Base-by-base conservation (phyloP, 257 asterid genomes). In the Scutellaria galericulata region DNA sequence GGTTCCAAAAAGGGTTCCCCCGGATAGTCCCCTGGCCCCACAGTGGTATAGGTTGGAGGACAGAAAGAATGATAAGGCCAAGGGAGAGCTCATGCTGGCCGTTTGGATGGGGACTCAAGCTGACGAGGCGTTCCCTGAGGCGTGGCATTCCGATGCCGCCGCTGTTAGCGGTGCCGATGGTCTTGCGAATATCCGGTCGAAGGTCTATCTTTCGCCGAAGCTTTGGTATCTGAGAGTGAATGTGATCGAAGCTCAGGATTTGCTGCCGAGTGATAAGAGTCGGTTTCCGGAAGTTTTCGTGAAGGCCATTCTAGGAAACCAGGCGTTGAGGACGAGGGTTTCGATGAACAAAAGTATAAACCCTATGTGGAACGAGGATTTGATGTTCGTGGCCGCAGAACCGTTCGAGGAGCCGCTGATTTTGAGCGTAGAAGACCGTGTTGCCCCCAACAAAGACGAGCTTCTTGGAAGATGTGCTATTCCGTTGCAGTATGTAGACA, bases 41-140 rank as follows among this genome's bases (percentile, higher is more conserved):
- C 92, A 86, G 68, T 86, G 96, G 96, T 89, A 87, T 48, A 70
- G 89, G 63, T 68, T 90, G 85, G 89, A 84, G 79, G 92, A 84
- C 41, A 59, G 87, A 59, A 78, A 77, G 80, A 81, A 74, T 24
- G 85, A 87, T 9, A 87, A 83, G 83, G 83, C 85, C 0, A 81
- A 55, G 45, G 96, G 95, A 1, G 95, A 90, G 81, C 73, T 90
- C 14, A 87, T 86, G 96, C 66, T 89, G 76, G 96, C 96, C 37
- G 92, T 86, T 71, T 89, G 96, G 96, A 87, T 86, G 94, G 96
- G 96, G 31, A 86, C 89, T 27, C 96, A 89, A 60, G 90, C 92
- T 35, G 94, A 87, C 12, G 92, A 89, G 78, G 92, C 90, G 0
- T 89, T 89, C 74, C 89, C 96, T 0, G 96, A 87, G 66, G 90